Evolutionary conservation across 495 filamentous ascomycete genomes (phyloP).

Genomic region (Chaetomium tenue): DNA sequence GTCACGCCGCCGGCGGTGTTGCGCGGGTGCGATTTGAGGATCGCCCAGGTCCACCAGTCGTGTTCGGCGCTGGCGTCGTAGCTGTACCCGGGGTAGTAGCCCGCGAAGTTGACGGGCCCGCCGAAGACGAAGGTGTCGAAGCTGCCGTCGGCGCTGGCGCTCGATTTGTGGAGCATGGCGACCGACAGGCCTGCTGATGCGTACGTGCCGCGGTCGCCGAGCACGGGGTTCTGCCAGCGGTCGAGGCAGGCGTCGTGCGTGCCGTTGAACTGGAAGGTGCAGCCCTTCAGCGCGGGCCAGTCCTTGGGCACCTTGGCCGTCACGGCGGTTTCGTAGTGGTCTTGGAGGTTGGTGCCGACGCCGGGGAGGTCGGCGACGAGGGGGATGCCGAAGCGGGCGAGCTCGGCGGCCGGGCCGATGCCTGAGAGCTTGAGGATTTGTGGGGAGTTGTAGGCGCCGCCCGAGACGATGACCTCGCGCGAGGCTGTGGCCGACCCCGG

Average conservation of each 20-base stretch:
- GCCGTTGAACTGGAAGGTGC: slow-evolving; percentile 46
- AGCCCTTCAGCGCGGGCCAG: slow-evolving; percentile 46
- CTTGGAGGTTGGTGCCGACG: slow-evolving; percentile 66
- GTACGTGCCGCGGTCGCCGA: slow-evolving; percentile 50
- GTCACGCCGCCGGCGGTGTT: slow-evolving; percentile 54
- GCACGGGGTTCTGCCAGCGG: slow-evolving; percentile 41
- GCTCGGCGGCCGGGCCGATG: slow-evolving; percentile 53
- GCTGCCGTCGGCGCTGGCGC: slow-evolving; percentile 37
- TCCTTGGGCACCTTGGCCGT: slow-evolving; percentile 45
- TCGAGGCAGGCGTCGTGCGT: slow-evolving; percentile 51
- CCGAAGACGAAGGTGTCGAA: slow-evolving; percentile 56
- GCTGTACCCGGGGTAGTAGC: slow-evolving; percentile 50
- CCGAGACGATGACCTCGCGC: slow-evolving; percentile 63
- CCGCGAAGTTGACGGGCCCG: slow-evolving; percentile 53
- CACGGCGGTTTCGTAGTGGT: slow-evolving; percentile 59
- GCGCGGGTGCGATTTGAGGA: slow-evolving; percentile 52
- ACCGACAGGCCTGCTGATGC: slow-evolving; percentile 49
- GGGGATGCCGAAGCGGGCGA: slow-evolving; percentile 49
- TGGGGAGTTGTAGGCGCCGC: slow-evolving; percentile 60
- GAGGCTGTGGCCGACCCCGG: slow-evolving; percentile 49
- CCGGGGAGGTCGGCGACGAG: slow-evolving; percentile 56
- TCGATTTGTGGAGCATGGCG: slow-evolving; percentile 48
- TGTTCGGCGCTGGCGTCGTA: slow-evolving; percentile 33
- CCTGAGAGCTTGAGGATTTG: slow-evolving; percentile 64
- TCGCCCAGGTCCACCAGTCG: slow-evolving; percentile 49